phyloP scores from a whole-genome alignment of 2,329 filamentous ascomycete genomes.

The Clarireedia paspali region DNA sequence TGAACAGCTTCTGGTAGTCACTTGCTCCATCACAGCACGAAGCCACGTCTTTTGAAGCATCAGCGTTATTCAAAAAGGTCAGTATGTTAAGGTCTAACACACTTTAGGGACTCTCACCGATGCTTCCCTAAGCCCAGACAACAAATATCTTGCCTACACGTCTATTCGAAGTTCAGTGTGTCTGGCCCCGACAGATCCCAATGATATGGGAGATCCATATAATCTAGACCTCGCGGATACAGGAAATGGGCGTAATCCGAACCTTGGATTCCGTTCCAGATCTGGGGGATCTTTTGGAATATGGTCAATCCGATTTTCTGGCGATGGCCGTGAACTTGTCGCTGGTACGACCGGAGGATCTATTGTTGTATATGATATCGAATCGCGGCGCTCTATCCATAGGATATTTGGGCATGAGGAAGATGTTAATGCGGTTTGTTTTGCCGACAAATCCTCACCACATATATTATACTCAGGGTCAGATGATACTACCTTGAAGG shows the following conservation, averaged over 20 bases:
- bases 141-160: conserved; percentile 84
- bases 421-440: conserved; percentile 95
- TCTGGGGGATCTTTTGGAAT: conserved; percentile 49
- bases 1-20: background rate
- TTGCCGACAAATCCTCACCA: conserved; percentile 79
- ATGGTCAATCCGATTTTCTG: conserved; percentile 88
- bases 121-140: conserved; percentile 83
- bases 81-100: background rate
- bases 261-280: background rate
- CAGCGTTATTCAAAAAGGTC: no score
- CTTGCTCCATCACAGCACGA: no score
- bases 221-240: conserved; percentile 63
- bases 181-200: conserved; percentile 78
- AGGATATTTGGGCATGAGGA: conserved; percentile 59
- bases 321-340: conserved; percentile 83
- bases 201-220: conserved; percentile 71
- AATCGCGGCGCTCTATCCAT: conserved; percentile 67
- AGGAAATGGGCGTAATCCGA: conserved; percentile 25
- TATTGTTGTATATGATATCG: conserved; percentile 88
- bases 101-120: conserved; percentile 80
- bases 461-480: conserved; percentile 95
- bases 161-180: conserved; percentile 81
- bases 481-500: conserved; percentile 87
- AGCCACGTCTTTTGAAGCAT: no score
- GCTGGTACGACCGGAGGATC: conserved; percentile 75